Base-by-base conservation (phyloP, 495 filamentous ascomycete genomes). In the Ascodesmis nigricans region DNA sequence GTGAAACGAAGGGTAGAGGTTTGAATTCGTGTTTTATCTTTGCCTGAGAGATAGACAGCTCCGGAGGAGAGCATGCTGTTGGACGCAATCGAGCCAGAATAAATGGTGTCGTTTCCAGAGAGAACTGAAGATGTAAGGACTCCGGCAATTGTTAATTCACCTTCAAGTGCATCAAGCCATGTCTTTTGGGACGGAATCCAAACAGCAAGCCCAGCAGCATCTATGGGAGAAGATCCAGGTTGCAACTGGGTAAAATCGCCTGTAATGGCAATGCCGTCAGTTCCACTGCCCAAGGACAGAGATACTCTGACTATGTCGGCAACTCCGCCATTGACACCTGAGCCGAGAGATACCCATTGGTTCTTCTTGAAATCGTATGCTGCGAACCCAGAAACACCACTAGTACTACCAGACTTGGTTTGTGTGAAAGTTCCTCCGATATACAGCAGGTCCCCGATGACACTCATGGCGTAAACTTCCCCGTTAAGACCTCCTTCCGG, bases 161-260 rank as follows among this genome's bases (percentile, higher is more conserved):
- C 52, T 29, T 78, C 58, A 25, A 95, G 58, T 43, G 81, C 84
- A 53, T 79, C 69, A 15, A 95, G 57, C 87, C 87, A 99, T 48
- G 90, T 80, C 25, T 69, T 66, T 31, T 63, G 65, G 3, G 82
- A 87, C 14, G 81, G 80, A n/a, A 95, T 75, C 87, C 87, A 99
- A 16, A 93, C 59, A 19, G 77, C 87, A 49, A 95, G 83, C 0
- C 82, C 79, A 31, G 65, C 50, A 1, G 71, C 74, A 8, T 64
- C 44, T 7, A 70, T 55, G n/a, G 67, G 63, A 36, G 11, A 10
- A 7, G 61, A 45, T 41, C 69, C 74, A 2, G 67, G 64, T 13
- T 72, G 56, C 17, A 92, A 63, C 39, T 68, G 57, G 15, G 65
- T 60, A 52, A 99, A 99, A 45, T 71, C 62, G 16, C 87, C 87